phyloP scores from a whole-genome alignment of 2,329 filamentous ascomycete genomes.

The Fusarium illudens region DNA sequence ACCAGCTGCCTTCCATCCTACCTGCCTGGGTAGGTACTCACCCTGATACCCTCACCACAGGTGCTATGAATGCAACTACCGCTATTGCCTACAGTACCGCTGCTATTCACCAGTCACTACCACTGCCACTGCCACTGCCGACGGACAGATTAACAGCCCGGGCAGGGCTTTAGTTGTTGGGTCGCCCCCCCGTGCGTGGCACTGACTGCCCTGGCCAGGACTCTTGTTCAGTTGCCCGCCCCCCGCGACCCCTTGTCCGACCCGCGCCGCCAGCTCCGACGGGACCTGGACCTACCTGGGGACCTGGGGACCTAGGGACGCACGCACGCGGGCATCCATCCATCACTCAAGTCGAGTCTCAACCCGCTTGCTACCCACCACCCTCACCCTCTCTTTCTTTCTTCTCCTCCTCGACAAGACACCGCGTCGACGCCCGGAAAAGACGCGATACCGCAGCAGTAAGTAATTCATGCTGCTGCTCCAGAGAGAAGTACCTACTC shows the following conservation, averaged over 20 bases:
- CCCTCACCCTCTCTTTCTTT: constrained; percentile 36
- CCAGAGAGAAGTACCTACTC: constrained; percentile 42
- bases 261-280: constrained; percentile 35
- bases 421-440: constrained; percentile 45
- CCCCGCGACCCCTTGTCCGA: constrained; percentile 30
- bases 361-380: constrained; percentile 34
- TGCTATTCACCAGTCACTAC: background rate
- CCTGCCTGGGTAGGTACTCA: no score
- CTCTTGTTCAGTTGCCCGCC: constrained; percentile 16
- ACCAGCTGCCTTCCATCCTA: no score
- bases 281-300: background rate
- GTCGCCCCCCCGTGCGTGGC: background rate
- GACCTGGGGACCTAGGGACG: no score
- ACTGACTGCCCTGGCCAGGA: no score
- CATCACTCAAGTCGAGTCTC: constrained; percentile 26
- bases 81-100: background rate
- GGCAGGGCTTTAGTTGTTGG: no score
- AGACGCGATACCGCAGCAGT: constrained; percentile 45
- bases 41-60: background rate
- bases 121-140: background rate
- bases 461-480: constrained; percentile 46
- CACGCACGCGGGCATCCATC: constrained; percentile 23
- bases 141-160: no score
- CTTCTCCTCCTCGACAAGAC: constrained; percentile 36
- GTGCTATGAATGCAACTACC: background rate